Base-by-base conservation (phyloP, 2,329 filamentous ascomycete genomes). In the Zelopaecilomyces penicillatus region DNA sequence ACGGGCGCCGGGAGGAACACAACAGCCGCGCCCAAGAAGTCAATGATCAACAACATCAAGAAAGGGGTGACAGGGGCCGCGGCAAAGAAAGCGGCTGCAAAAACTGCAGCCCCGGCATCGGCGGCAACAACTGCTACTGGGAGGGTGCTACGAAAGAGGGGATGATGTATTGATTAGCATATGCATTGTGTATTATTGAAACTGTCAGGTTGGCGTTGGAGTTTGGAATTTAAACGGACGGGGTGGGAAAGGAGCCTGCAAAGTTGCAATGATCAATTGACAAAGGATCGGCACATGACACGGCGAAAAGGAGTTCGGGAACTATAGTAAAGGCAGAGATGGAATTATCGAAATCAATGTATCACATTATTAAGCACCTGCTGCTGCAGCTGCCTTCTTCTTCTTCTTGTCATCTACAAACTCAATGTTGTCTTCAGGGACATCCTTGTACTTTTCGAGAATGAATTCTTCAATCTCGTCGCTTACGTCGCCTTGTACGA, bases 321-420 rank as follows among this genome's bases (percentile, higher is more conserved):
- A 19, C 19, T 19, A 2, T 19, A 19, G 19, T 19, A 19, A 19
- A 19, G 19, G 19, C 19, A 19, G 19, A 19, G 19, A 19, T 19
- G 2, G 19, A 19, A 19, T 19, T 19, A 19, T 19, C 19, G 19
- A 19, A 19, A 19, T 19, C 19, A 19, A 19, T 19, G 19, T 19
- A 19, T 19, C 19, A 19, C 19, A 19, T 19, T 19, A 19, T 19
- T 19, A 19, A 34, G 31, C 42, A 30, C 30, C 28, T 19, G 19
- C 19, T 19, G 19, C 19, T 19, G 19, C 19, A 2, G 47, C 46
- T 35, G 58, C 57, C 60, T 67, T 68, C 59, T 74, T 80, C 71
- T 95, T 95, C 79, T 93, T 93, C 80, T 95, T 96, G 64, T 96
- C 91, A 66, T 97, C 91, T 37, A 97, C 79, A 59, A 90, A 70